Evolutionary conservation across 164 flowering plant species (phyloP).

Genomic region (Buxus sempervirens): DNA sequence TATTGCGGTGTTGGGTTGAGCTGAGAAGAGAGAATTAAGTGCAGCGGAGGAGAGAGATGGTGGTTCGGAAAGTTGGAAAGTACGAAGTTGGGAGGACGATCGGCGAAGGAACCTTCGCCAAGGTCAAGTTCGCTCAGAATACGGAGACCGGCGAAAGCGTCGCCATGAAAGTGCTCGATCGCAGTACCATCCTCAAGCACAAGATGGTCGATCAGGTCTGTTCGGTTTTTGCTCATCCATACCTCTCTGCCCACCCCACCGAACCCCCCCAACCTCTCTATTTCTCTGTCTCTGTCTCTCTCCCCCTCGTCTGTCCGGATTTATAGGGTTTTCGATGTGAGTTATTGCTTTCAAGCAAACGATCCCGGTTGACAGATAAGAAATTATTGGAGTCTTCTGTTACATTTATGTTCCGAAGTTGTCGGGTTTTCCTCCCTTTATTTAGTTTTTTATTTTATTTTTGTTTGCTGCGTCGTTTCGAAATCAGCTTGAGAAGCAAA

Average conservation of each 20-base stretch:
- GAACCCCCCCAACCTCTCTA: no score
- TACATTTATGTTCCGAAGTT: no score
- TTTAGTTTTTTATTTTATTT: no score
- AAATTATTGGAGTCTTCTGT: no score
- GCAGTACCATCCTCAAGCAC: conserved; percentile 85
- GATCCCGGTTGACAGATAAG: no score
- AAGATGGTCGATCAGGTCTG: conserved; percentile 97
- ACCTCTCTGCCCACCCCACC: no score
- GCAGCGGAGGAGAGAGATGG: conserved; percentile 39
- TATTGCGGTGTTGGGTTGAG: neutral
- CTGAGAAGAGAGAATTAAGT: neutral
- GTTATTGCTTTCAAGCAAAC: no score
- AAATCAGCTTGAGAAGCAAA: no score
- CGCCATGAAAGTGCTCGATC: conserved; percentile 99
- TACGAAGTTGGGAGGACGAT: conserved; percentile 97
- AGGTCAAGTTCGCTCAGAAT: conserved; percentile 98
- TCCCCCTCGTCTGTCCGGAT: conserved; percentile 2
- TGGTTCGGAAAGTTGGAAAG: conserved; percentile 91
- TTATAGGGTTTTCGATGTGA: conserved; percentile 6
- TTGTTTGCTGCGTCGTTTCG: no score
- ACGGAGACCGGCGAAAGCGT: conserved; percentile 99
- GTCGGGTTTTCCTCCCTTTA: no score
- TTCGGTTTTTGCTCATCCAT: neutral
- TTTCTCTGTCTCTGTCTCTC: no score
- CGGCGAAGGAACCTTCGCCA: conserved; percentile 97